Base-by-base conservation (phyloP, 805 yeast species). In the Candida ipomoeae region DNA sequence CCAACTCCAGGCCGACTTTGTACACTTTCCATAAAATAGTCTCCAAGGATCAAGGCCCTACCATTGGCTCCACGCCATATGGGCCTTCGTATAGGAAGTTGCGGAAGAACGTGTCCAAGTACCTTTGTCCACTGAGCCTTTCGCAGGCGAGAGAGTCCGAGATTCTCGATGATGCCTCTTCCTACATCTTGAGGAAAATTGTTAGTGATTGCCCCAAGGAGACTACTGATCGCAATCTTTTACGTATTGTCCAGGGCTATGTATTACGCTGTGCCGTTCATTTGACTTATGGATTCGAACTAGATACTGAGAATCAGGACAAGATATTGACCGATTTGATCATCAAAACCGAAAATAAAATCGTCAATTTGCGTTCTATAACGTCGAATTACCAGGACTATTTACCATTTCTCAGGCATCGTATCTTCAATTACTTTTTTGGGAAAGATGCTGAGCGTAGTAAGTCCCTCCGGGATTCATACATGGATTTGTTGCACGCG, bases 21-120 rank as follows among this genome's bases (percentile, higher is more conserved):
- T 80, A 79, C 63, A 84, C 90, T 1, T 87, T 87, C 66, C 94
- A 87, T 65, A 68, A 73, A 17, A 72, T 85, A 2, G 70, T 85
- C 40, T 75, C 85, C 0, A 65, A 71, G 21, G 73, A 79, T 0
- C 81, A 77, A 48, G 82, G 85, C 0, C 80, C 75, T 55, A 84
- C 89, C 0, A 71, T 84, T 15, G 89, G 89, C 0, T 80, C 87
- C 1, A 83, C 87, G 0, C 88, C 88, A 1, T 75, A 70, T 51
- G 79, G 84, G 1, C 65, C 62, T 0, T 67, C 79, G 2, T 83
- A 69, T 55, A 64, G 69, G 44, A 65, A 62, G 44, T 74, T 77
- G 60, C 75, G 81, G 58, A 82, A 80, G 59, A 68, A 72, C 34
- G 63, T 82, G 41, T 67, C 82, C 1, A 69, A 69, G 53, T 60